Conservation (phyloP, 306 rosid species). For the Castanea mollissima region DNA sequence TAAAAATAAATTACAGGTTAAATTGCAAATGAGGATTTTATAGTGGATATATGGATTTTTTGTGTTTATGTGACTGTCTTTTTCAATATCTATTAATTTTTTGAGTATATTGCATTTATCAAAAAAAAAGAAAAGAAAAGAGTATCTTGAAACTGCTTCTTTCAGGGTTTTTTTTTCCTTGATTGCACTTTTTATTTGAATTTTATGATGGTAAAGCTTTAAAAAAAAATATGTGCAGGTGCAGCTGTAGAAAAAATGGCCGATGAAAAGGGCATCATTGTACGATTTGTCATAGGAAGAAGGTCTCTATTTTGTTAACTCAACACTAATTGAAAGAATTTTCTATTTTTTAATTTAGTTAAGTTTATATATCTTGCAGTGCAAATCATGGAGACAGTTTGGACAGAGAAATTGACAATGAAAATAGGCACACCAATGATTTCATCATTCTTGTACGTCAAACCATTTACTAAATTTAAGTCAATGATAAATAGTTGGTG, state of each 20-base stretch:
- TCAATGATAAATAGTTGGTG: slow-evolving; percentile 11
- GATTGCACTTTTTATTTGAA: too few relatives aligned
- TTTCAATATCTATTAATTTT: neutral
- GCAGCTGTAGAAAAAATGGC: slow-evolving; percentile 36
- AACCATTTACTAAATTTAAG: slow-evolving; percentile 11
- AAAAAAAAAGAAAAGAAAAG: too few relatives aligned
- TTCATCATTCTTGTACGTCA: slow-evolving; percentile 64
- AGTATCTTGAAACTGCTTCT: slow-evolving; percentile 15
- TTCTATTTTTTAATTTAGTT: slow-evolving; percentile 21
- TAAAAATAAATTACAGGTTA: neutral
- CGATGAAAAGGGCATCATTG: slow-evolving; percentile 49
- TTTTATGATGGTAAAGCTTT: neutral
- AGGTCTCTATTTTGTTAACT: slow-evolving; percentile 43
- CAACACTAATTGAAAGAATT: slow-evolving; percentile 17
- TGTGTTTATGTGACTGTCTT: neutral
- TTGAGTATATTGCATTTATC: slow-evolving; percentile 3
- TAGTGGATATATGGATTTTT: neutral
- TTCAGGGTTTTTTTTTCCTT: neutral
- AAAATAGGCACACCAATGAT: slow-evolving; percentile 54
- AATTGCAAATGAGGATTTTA: neutral
- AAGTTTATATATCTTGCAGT: slow-evolving; percentile 45
- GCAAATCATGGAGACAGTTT: slow-evolving; percentile 60
- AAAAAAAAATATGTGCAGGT: slow-evolving; percentile 36
- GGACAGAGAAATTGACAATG: slow-evolving; percentile 53
- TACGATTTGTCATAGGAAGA: slow-evolving; percentile 62